Conservation (phyloP, 345 rosid species). For the Hevea brasiliensis region DNA sequence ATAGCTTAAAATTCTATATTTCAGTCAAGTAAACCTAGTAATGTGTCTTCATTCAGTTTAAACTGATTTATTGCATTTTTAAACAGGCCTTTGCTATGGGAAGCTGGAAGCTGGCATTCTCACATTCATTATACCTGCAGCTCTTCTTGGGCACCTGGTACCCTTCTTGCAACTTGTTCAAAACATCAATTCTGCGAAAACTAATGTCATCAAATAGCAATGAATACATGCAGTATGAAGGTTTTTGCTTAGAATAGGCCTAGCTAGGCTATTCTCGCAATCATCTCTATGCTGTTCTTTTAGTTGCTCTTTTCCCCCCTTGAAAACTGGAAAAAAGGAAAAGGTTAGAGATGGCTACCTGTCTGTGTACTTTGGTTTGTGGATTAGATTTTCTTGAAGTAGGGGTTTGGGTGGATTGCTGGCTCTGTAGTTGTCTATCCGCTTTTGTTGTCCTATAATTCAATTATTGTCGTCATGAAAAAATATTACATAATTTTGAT, state of each 20-base stretch:
- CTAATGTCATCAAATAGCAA: neutral
- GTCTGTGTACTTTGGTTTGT: too few relatives aligned
- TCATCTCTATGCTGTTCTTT: neutral
- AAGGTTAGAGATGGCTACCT: too few relatives aligned
- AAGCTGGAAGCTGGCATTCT: conserved; percentile 93
- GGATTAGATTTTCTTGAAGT: too few relatives aligned
- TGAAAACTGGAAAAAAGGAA: too few relatives aligned
- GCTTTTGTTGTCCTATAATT: too few relatives aligned
- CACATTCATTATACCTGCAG: conserved; percentile 77
- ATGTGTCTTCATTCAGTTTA: neutral
- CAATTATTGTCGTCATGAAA: too few relatives aligned
- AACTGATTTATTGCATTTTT: conserved; percentile 17
- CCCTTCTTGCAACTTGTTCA: conserved; percentile 2
- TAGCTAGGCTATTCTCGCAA: neutral
- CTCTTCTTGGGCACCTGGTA: conserved; percentile 95
- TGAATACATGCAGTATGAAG: neutral
- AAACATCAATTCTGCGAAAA: neutral
- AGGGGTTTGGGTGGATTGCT: too few relatives aligned
- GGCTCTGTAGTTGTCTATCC: too few relatives aligned
- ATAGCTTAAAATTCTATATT: neutral
- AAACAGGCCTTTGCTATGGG: conserved; percentile 85
- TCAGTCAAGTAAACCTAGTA: neutral
- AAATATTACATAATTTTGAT: too few relatives aligned
- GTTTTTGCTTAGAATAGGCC: neutral
- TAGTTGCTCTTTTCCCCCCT: neutral